Evolutionary conservation across 139 green algal genomes (phyloP).

Genomic region (Eudorina sp.): DNA sequence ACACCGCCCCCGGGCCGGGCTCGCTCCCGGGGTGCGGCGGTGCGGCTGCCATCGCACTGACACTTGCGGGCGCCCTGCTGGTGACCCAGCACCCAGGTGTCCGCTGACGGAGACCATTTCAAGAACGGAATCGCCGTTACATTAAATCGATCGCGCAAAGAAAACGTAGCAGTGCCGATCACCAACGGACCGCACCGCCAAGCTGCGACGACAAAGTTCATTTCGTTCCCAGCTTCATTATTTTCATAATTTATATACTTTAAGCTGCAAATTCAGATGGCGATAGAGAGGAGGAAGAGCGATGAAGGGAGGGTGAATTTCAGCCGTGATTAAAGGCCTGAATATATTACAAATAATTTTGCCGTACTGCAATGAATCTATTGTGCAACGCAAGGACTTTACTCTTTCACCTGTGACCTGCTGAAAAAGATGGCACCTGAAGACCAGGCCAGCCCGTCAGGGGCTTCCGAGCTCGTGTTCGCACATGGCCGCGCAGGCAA

Average conservation of each 20-base stretch:
- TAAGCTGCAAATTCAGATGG: not conserved
- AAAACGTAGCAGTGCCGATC: not conserved
- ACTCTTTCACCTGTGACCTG: not conserved
- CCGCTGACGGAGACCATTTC: slow-evolving; percentile 6
- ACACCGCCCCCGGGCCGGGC: no score
- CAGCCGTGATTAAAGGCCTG: not conserved
- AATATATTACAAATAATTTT: not conserved
- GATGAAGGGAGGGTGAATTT: no score
- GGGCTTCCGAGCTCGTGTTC: not conserved
- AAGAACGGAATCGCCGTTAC: not conserved
- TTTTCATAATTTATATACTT: not conserved
- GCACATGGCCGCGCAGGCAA: not conserved
- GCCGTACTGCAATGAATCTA: not conserved
- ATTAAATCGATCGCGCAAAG: not conserved
- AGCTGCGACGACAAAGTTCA: no score
- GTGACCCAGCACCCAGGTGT: no score
- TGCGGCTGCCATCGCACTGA: no score
- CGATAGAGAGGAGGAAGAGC: no score
- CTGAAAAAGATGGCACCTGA: not conserved
- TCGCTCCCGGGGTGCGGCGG: no score
- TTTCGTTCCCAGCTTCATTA: no score
- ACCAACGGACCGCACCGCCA: slow-evolving; percentile 12
- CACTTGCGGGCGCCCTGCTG: no score
- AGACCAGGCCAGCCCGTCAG: not conserved
- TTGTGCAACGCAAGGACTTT: not conserved